Evolutionary conservation across 495 filamentous ascomycete species (phyloP).

Genomic region (Astrothelium macrocarpum): DNA sequence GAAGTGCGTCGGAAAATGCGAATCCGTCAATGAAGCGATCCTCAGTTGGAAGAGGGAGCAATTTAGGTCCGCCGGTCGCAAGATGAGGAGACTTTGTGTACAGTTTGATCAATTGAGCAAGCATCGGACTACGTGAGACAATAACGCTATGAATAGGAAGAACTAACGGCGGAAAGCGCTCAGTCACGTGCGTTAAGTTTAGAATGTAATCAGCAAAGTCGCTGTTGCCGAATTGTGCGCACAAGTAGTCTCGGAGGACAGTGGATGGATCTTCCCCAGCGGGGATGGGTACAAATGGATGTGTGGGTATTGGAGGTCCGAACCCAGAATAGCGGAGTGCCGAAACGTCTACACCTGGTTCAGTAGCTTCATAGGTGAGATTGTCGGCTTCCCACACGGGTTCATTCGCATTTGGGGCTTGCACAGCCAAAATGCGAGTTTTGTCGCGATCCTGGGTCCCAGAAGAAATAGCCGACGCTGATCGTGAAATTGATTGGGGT

Average conservation of each 20-base stretch:
- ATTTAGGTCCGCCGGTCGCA: slow-evolving; percentile 8
- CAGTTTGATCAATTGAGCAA: slow-evolving; percentile 17
- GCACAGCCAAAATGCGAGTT: neutral
- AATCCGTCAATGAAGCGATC: slow-evolving; percentile 20
- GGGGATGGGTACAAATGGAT: neutral
- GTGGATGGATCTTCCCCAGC: neutral
- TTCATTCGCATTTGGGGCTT: neutral
- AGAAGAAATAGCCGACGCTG: neutral
- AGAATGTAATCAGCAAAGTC: slow-evolving; percentile 29
- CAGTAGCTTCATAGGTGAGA: neutral
- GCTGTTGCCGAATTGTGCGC: slow-evolving; percentile 22
- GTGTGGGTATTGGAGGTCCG: neutral
- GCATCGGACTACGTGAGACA: slow-evolving; percentile 23
- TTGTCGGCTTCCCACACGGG: neutral
- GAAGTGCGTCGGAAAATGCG: slow-evolving; percentile 25
- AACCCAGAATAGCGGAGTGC: neutral
- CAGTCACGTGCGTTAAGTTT: slow-evolving; percentile 16
- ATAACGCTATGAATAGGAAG: slow-evolving; percentile 27
- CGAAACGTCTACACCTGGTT: neutral
- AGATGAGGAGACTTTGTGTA: neutral
- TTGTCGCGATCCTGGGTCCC: neutral
- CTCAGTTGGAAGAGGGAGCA: slow-evolving; percentile 17
- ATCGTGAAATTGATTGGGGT: neutral
- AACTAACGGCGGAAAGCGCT: slow-evolving; percentile 8
- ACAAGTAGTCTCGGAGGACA: slow-evolving; percentile 21